Base-by-base conservation (phyloP, 2,329 filamentous ascomycete species). In the Pseudogymnoascus sp. region DNA sequence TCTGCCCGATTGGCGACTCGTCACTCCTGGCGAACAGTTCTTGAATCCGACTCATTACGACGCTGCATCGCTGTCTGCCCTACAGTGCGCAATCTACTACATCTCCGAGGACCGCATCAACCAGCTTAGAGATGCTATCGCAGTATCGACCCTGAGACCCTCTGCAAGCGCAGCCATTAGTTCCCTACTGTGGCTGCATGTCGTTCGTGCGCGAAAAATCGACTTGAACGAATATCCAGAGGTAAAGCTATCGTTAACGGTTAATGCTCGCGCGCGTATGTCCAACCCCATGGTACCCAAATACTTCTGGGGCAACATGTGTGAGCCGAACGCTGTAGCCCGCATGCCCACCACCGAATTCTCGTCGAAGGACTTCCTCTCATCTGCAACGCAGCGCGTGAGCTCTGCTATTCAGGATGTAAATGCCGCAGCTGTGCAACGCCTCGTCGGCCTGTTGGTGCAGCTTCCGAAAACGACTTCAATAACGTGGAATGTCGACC, bases 401-500 rank as follows among this genome's bases (percentile, higher is more conserved):
- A n/a, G 59, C 13, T 37, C 33, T 2, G 59, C 59, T 37, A 61
- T 61, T 37, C 33, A 37, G 19, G 29, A 37, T 13, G 59, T 61
- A 61, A 19, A 61, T 26, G 31, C 13, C 59, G 13, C 16, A 21
- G 59, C 59, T 13, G 59, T 61, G 19, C 33, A 40, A 40, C 31
- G 59, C n/a, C 59, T 61, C 8, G 31, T 24, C 16, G 59, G 59
- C 4, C 8, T 61, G 33, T 40, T 61, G 16, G 24, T 6, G 7
- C 31, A 61, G 24, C 19, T 61, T 24, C 59, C 59, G 19, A 61
- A 38, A 40, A 40, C 33, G 7, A 61, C 59, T 37, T 37, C 59
- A 14, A 37, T 61, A 61, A 61, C 59, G 7, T 61, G 59, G 59
- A 61, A 61, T 40, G 59, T 40, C 21, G 59, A 61, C 59, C 59